phyloP scores from a whole-genome alignment of 2,329 filamentous ascomycete species.

The Claviceps sorghi region DNA sequence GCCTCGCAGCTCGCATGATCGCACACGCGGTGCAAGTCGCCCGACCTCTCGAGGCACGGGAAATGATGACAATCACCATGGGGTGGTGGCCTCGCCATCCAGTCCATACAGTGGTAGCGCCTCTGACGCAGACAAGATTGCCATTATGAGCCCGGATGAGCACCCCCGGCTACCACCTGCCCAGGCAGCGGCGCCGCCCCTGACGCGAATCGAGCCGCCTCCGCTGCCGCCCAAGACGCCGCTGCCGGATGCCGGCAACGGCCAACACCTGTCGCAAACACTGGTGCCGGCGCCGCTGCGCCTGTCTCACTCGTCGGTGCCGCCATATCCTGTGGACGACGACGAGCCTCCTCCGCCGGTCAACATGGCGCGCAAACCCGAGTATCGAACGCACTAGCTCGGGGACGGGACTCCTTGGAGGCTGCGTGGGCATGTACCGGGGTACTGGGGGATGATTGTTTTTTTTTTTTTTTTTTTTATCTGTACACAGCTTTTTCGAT shows the following conservation, averaged over 20 bases:
- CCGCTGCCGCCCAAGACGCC: constrained; percentile 68
- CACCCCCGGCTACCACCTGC: constrained; percentile 28
- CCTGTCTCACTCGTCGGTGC: constrained; percentile 23
- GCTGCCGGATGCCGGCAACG: constrained; percentile 34
- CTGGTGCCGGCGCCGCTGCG: constrained; percentile 10
- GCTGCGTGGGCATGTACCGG: neutral
- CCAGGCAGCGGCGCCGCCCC: constrained; percentile 14
- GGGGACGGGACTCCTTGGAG: neutral
- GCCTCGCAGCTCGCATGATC: constrained; percentile 36
- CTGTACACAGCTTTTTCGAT: neutral
- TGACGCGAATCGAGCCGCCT: constrained; percentile 42
- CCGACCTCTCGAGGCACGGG: constrained; percentile 15
- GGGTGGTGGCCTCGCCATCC: constrained; percentile 42
- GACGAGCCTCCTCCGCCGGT: constrained; percentile 62
- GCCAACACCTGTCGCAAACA: constrained; percentile 13
- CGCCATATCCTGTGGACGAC: constrained; percentile 68
- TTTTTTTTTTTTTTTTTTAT: neutral
- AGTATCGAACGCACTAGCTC: constrained; percentile 32
- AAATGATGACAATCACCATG: constrained; percentile 33
- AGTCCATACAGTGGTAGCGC: constrained; percentile 41
- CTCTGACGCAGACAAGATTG: constrained; percentile 54
- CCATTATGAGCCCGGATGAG: constrained; percentile 46
- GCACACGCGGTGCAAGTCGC: constrained; percentile 20
- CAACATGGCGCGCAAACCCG: constrained; percentile 76
- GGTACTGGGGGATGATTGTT: neutral